Evolutionary conservation across 805 yeast genomes (phyloP), one percentile per base, ranked within the genome.

Genomic region (Myxozyma neotropica): DNA sequence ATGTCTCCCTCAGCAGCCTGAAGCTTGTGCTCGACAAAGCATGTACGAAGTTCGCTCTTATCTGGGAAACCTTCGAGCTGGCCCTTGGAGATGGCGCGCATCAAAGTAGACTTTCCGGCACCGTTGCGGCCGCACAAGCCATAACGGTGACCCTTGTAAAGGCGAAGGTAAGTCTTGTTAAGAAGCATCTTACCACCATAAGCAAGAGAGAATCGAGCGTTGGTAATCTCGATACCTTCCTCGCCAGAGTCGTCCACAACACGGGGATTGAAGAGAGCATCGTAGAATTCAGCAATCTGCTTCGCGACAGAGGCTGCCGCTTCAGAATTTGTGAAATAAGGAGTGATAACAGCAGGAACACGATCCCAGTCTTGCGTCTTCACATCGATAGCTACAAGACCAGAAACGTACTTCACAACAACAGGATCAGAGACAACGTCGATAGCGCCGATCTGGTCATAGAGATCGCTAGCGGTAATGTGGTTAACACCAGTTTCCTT

Each of bases 91-190:
- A 93, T 94, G 31, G 98, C 87, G 75, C 98, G 84, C 98, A 93
- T 91, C 70, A 93, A 80, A 15, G 99, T 93, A 13, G 97, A 91
- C 76, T 93, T 93, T 79, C 99, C 99, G 61, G 97, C 97, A 82
- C 99, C 99, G 73, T 93, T 93, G 77, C 97, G 82, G 73, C 99
- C 99, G 81, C 97, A 90, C 63, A 93, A 81, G 80, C 99, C 99
- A 72, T 93, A 93, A 76, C 99, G 84, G 77, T 89, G 97, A 70
- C 98, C 98, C 78, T 92, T 90, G 68, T 89, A 79, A 64, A 93
- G 81, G 72, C 96, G 83, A 73, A 93, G 78, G 62, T 82, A 88
- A 48, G 99, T 91, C 78, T 94, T 94, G 81, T 92, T 93, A 69
- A 93, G 80, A 68, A 94, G 82, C 97, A 93, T 93, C 77, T 97